Conservation (phyloP, 2,329 filamentous ascomycete genomes). For the Aspergillus sp. region DNA sequence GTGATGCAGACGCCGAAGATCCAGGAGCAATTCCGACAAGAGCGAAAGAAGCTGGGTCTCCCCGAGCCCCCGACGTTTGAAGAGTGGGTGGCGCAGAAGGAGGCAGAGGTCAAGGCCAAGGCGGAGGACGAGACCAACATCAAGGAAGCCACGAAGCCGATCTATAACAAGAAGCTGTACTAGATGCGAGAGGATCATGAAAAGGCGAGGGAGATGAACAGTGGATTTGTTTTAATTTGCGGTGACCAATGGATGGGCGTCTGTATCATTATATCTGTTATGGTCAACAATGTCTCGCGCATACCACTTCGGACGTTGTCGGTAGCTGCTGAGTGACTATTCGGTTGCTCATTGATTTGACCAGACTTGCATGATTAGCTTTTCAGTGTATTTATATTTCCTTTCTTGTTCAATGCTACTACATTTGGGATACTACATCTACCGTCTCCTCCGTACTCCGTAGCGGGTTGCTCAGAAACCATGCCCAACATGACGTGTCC, state of each 20-base stretch:
- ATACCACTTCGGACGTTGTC: conserved; percentile 4
- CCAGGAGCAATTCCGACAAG: conserved; percentile 62
- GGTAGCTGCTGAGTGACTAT: conserved; percentile 1
- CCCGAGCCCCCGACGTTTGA: conserved; percentile 48
- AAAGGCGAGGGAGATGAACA: not conserved
- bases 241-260: conserved; percentile 11
- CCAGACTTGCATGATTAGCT: conserved; percentile 26
- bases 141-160: conserved; percentile 32
- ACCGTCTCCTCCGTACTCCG: not conserved
- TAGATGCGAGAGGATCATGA: conserved; percentile 14
- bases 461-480: not conserved
- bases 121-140: conserved; percentile 36
- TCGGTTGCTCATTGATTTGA: conserved; percentile 11
- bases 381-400: conserved; percentile 36
- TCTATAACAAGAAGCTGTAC: conserved; percentile 29
- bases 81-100: conserved; percentile 46
- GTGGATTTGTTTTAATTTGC: conserved; percentile 6
- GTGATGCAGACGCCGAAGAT: conserved; percentile 77
- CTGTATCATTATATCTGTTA: conserved; percentile 21
- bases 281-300: conserved; percentile 10
- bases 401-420: conserved; percentile 22
- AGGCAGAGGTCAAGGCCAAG: conserved; percentile 38
- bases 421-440: conserved; percentile 2
- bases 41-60: conserved; percentile 67
- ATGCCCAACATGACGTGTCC: not conserved